Evolutionary conservation across 345 rosid genomes (phyloP), one percentile per base, ranked within the genome.

Genomic region (Alliaria petiolata): DNA sequence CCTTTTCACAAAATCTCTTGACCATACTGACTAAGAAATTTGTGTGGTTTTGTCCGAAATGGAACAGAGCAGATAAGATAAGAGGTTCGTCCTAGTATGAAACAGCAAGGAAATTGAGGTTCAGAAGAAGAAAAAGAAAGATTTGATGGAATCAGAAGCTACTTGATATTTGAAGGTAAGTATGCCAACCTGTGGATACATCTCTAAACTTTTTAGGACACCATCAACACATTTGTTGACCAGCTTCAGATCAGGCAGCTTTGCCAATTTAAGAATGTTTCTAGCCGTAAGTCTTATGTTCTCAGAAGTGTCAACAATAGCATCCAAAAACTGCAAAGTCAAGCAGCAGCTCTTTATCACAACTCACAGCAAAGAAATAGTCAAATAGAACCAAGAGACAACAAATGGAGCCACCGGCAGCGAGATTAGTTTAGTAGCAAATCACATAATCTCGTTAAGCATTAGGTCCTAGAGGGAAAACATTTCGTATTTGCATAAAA

Each of bases 81-180:
- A 70, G 86, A 26, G 76, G 83, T 83, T 95, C 99, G 81, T 95
- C 99, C 97, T 95, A 70, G 20, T 33, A 78, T 52, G 28, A 67
- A 47, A 71, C 35, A 52, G n/a, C 30, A 54, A 65, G 31, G 38
- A 66, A 61, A 31, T 14, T 69, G 45, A 54, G 34, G 8, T 30
- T 56, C 46, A 51, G 42, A 9, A 50, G 20, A 34, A 45, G 33
- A 30, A 44, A 45, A 52, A 16, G 10, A 33, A n/a, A 33, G 12
- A 34, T 10, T 12, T 28, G 28, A 65, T 44, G 53, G 43, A 77
- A 57, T 8, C 57, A 71, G 57, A 77, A 53, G 38, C 67, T 40
- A 76, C 9, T 52, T 49, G 64, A 20, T 43, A 4, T 47, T 22
- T 34, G 45, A 25, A 68, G 62, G 26, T 26, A 75, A 68, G 64